phyloP scores from a whole-genome alignment of 2,329 filamentous ascomycete species.

The Biscogniauxia sp. region DNA sequence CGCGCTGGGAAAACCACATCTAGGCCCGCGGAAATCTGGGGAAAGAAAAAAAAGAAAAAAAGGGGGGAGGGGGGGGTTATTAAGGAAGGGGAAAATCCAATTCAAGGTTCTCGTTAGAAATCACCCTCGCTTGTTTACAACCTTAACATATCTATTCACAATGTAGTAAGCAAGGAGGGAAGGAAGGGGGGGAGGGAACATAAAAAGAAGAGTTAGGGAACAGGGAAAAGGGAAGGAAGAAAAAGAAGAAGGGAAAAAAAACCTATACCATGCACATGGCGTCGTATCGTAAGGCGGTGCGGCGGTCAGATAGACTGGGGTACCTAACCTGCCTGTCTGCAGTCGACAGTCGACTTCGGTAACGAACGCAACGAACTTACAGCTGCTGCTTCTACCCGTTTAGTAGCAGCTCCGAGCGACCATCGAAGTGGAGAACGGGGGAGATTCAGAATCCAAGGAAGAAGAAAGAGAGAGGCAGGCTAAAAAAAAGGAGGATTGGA shows the following conservation, averaged over 20 bases:
- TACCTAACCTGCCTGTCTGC: neutral
- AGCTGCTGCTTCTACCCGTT: neutral
- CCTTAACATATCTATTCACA: neutral
- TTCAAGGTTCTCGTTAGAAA: neutral
- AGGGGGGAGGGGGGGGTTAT: too few relatives aligned
- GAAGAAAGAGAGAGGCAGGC: neutral
- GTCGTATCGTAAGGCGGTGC: too few relatives aligned
- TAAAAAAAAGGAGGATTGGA: neutral
- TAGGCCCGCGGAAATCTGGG: neutral
- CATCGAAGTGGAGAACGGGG: neutral
- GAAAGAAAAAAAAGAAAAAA: neutral
- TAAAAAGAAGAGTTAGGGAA: too few relatives aligned
- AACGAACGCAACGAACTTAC: neutral
- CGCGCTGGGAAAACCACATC: too few relatives aligned
- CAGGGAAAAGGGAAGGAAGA: neutral
- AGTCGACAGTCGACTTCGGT: neutral
- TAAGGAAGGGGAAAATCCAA: neutral
- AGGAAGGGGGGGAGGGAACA: neutral
- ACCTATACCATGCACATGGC: neutral
- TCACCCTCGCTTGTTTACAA: neutral
- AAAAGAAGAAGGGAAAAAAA: too few relatives aligned
- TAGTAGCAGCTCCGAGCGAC: neutral
- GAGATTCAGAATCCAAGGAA: neutral
- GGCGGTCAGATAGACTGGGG: neutral
- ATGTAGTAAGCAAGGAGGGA: neutral